Base-by-base conservation (phyloP, 257 asterid species). In the Asclepias syriaca region DNA sequence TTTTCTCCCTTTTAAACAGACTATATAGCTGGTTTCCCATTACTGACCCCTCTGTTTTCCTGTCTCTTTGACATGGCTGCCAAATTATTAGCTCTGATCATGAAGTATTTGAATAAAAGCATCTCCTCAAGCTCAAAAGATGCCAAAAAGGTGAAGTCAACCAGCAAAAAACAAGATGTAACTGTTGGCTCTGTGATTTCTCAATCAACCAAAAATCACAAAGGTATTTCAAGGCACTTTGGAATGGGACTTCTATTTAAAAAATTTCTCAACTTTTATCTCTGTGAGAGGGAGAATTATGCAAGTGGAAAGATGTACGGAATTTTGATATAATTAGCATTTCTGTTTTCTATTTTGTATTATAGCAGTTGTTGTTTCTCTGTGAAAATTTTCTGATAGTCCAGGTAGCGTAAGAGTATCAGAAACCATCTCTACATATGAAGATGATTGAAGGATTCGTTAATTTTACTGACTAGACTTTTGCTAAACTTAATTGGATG, bases 81-180 rank as follows among this genome's bases (percentile, higher is more conserved):
- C 66, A 15, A 76, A 34, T 13, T 53, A 19, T 70, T 74, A 83
- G 87, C 82, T 74, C 67, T 83, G 64, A n/a, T 60, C 21, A 50
- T 77, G 22, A 83, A 72, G 79, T 72, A 68, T 10, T 24, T 74
- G 75, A 78, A 54, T n/a, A 70, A 73, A 22, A 39, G 32, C 71
- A 58, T 59, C 68, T 37, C 72, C 39, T 60, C 82, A 63, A 49
- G 72, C 60, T 39, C 70, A 68, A 59, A 69, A 49, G 76, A 53
- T 24, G 65, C 39, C 57, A 72, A 68, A 45, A 14, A 27, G 0
- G 34, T 27, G 15, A 74, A 74, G 46, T 56, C 79, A 67, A 70
- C 37, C 16, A 37, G 71, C 69, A 68, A 27, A 60, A 72, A 66
- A 29, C 46, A 69, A 34, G 69, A 67, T 69, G 59, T 40, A 16